Base-by-base conservation (phyloP, 345 rosid species). In the Xanthoceras sorbifolium region DNA sequence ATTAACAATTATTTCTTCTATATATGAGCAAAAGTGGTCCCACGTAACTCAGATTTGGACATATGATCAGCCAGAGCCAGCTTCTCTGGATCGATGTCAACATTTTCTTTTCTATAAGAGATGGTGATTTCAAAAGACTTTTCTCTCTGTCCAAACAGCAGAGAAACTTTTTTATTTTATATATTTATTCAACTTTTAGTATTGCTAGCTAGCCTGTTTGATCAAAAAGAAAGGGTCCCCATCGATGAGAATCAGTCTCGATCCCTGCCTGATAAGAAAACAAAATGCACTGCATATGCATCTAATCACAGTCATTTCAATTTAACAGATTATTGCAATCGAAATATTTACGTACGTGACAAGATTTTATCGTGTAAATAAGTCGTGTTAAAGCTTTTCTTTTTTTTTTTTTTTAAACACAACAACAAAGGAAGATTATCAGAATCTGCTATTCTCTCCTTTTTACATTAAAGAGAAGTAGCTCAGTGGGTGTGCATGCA, bases 11-110 rank as follows among this genome's bases (percentile, higher is more conserved):
- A n/a, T n/a, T n/a, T n/a, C n/a, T n/a, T n/a, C n/a, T n/a, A n/a
- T n/a, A n/a, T n/a, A n/a, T n/a, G n/a, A n/a, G n/a, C n/a, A 54
- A 54, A 44, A 54, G 60, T 18, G 60, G 60, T 54, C 60, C 60
- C 60, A 36, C n/a, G n/a, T n/a, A n/a, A 50, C 55, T 17, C 15
- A 50, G 55, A 50, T 50, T 50, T 50, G 55, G 60, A 18, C 23
- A 54, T 54, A 20, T 54, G 60, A n/a, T 44, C 15, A 44, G n/a
- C n/a, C n/a, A n/a, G n/a, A n/a, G n/a, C n/a, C n/a, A n/a, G 60
- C n/a, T 54, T 54, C 60, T 54, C 23, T 54, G 25, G 60, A 54
- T 5, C n/a, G n/a, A n/a, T n/a, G n/a, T n/a, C n/a, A n/a, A n/a
- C n/a, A n/a, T 14, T 17, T 9, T 9, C 1, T 3, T 4, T 11